Conservation (phyloP, 208 protist genomes). For the Tetramitus jugosus region DNA sequence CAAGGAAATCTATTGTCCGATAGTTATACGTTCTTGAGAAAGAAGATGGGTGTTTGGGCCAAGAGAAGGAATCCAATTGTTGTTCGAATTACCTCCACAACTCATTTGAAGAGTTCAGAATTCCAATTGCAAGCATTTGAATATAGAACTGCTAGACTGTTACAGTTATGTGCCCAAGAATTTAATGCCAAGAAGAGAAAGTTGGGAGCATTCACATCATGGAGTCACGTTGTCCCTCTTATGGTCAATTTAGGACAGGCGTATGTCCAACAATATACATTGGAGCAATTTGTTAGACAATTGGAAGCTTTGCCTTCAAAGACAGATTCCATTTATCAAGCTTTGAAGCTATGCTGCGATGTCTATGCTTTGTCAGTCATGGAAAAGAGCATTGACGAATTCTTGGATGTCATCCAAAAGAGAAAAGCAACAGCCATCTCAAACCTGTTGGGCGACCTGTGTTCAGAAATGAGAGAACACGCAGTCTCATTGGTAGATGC, state of each 20-base stretch:
- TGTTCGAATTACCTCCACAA: neutral
- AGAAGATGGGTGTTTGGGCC: neutral
- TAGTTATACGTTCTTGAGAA: neutral
- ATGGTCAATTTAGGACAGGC: neutral
- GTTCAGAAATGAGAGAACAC: slow-evolving; percentile 27
- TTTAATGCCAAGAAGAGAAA: neutral
- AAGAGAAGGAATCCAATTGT: neutral
- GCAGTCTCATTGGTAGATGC: slow-evolving; percentile 41
- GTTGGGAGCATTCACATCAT: neutral
- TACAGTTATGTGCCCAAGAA: neutral
- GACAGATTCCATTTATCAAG: neutral
- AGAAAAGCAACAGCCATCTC: neutral
- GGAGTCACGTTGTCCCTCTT: neutral
- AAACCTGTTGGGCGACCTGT: slow-evolving; percentile 7
- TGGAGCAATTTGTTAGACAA: neutral
- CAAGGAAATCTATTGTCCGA: neutral
- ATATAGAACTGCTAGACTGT: neutral
- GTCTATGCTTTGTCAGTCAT: neutral
- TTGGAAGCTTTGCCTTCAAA: neutral
- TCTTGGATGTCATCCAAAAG: neutral
- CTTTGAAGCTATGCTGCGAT: neutral
- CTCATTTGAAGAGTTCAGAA: neutral
- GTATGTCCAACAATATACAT: neutral
- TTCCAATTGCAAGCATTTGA: neutral
- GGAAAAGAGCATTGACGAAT: neutral